Evolutionary conservation across 257 asterid species (phyloP).

Genomic region (Solanum stenotomum): DNA sequence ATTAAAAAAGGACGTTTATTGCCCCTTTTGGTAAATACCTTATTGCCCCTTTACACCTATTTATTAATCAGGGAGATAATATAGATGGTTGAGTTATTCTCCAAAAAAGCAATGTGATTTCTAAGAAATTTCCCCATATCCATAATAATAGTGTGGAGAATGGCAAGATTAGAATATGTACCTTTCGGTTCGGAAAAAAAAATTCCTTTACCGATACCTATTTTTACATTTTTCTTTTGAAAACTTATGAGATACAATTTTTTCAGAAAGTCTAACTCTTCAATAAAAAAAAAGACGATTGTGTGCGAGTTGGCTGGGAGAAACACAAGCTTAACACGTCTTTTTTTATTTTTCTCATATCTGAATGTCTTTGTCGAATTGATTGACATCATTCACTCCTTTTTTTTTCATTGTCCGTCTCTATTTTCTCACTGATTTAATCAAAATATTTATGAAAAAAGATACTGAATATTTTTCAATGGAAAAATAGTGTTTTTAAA

Average conservation of each 20-base stretch:
- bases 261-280: rapidly evolving
- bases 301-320: rapidly evolving
- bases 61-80: too few relatives aligned
- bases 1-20: too few relatives aligned
- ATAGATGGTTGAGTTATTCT: too few relatives aligned
- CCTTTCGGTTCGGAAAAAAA: too few relatives aligned
- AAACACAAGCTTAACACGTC: not conserved
- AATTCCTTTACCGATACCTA: not conserved
- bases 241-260: too few relatives aligned
- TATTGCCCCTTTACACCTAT: too few relatives aligned
- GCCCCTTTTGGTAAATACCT: too few relatives aligned
- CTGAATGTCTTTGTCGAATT: too few relatives aligned
- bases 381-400: not conserved
- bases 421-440: not conserved
- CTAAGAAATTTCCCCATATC: not conserved
- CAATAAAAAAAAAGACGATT: too few relatives aligned
- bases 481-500: too few relatives aligned
- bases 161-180: too few relatives aligned
- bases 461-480: not conserved
- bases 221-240: not conserved
- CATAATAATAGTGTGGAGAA: not conserved
- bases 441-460: not conserved
- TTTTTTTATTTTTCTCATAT: not conserved
- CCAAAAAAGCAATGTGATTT: not conserved
- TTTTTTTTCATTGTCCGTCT: too few relatives aligned